Percentiles rank a stretch among this genome's conserved stretches.
Conservation (phyloP, 176 grass and related monocot genomes). For the Tillandsia fasciculata region DNA sequence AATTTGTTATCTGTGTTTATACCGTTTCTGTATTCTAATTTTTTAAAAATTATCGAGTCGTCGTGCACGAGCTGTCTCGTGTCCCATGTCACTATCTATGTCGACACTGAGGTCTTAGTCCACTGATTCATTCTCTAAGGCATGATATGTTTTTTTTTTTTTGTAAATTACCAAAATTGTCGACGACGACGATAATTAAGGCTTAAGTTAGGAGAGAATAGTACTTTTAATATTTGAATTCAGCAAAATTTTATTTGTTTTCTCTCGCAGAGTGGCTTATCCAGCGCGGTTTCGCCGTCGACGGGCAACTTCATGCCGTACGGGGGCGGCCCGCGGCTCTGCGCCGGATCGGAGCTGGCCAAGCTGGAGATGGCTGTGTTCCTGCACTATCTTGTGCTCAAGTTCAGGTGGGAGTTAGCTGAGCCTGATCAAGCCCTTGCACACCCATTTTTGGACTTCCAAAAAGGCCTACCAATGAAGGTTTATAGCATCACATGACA, state of each 20-base stretch:
- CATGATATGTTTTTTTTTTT: too few relatives aligned
- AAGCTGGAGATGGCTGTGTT: slow-evolving; percentile 96
- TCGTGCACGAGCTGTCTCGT: too few relatives aligned
- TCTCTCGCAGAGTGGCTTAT: slow-evolving; percentile 31
- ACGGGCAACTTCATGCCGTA: slow-evolving; percentile 86
- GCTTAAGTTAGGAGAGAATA: too few relatives aligned
- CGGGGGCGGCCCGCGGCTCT: slow-evolving; percentile 79
- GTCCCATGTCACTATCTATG: too few relatives aligned
- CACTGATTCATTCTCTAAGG: too few relatives aligned
- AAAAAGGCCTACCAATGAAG: slow-evolving; percentile 67
- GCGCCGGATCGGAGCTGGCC: slow-evolving; percentile 91
- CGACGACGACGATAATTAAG: too few relatives aligned
- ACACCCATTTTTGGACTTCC: slow-evolving; percentile 84
- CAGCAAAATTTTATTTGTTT: neutral
- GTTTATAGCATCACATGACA: slow-evolving; percentile 46
- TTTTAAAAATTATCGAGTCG: too few relatives aligned
- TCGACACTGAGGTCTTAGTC: too few relatives aligned
- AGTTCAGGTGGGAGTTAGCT: slow-evolving; percentile 69
- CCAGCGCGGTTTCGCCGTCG: neutral
- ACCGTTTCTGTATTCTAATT: too few relatives aligned
- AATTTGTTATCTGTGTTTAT: too few relatives aligned
- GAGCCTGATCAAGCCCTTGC: slow-evolving; percentile 76
- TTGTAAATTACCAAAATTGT: too few relatives aligned
- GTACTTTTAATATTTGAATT: too few relatives aligned
- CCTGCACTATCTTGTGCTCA: slow-evolving; percentile 87